phyloP scores from a whole-genome alignment of 768 basidiomycete genomes.

The Trametes cubensis region DNA sequence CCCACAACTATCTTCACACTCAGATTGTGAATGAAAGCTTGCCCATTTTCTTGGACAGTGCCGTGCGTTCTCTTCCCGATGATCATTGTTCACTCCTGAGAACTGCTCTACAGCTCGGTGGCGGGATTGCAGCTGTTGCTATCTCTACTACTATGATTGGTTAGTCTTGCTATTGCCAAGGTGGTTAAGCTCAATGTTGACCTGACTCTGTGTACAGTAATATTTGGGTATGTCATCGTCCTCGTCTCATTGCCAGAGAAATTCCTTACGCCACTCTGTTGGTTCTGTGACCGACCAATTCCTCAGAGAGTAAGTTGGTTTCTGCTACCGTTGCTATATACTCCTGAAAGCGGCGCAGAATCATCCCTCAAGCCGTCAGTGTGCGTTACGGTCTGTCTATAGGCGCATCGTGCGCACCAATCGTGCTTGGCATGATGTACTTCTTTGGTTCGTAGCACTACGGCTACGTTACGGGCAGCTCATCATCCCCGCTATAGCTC shows the following conservation, averaged over 20 bases:
- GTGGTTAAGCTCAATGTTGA: background rate
- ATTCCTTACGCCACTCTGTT: no score
- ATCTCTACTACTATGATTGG: conserved; percentile 81
- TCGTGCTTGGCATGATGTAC: conserved; percentile 55
- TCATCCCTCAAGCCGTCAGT: conserved; percentile 76
- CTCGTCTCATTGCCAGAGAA: background rate
- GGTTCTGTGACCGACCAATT: conserved; percentile 10
- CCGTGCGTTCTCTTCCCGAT: conserved; percentile 39
- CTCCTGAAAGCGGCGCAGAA: conserved; percentile 38
- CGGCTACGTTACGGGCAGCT: background rate
- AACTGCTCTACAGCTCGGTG: conserved; percentile 47
- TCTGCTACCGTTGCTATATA: background rate
- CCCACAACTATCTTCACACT: background rate
- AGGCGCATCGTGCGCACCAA: conserved; percentile 53
- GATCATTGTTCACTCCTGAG: background rate
- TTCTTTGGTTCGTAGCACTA: conserved; percentile 40
- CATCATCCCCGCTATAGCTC: conserved; percentile 36
- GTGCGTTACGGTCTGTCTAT: conserved; percentile 61
- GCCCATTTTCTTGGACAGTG: conserved; percentile 80
- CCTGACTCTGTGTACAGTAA: conserved; percentile 51
- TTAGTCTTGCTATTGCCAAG: conserved; percentile 31
- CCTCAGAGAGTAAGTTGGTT: conserved; percentile 41
- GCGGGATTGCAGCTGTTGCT: conserved; percentile 73
- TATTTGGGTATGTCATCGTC: conserved; percentile 66
- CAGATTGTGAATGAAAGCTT: conserved; percentile 84